These are phyloP conservation scores for Trichoderma sp. DNA, from an alignment of 2,329 filamentous ascomycete genomes.

Conservation along the genomic window DNA sequence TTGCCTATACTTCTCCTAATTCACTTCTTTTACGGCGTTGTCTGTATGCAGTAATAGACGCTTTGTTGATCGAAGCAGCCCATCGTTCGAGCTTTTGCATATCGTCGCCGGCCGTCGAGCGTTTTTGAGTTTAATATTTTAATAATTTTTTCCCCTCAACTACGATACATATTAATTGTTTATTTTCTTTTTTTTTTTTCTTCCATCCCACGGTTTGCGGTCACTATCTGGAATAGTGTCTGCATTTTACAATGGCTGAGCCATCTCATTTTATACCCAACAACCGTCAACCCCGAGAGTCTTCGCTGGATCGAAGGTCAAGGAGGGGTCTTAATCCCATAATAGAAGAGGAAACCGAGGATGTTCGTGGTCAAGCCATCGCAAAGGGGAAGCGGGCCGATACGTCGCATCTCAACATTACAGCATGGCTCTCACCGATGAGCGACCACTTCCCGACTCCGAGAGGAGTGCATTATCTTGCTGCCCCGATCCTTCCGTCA, in stretches of 20 bases:
- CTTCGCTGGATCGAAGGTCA: conserved; percentile 56
- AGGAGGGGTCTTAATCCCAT: conserved; percentile 60
- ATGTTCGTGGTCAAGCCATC: conserved; percentile 29
- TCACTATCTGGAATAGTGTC: conserved; percentile 33
- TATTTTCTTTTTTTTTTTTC: conserved; percentile 19
- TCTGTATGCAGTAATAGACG: conserved; percentile 32
- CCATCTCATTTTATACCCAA: conserved; percentile 25
- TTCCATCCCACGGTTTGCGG: not conserved
- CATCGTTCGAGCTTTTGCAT: conserved; percentile 34
- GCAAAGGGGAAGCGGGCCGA: conserved; percentile 28
- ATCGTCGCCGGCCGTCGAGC: conserved; percentile 39
- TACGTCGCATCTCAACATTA: conserved; percentile 48
- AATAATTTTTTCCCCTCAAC: not conserved
- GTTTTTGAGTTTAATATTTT: conserved; percentile 10
- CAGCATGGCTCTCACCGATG: conserved; percentile 57
- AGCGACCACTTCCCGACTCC: conserved; percentile 70
- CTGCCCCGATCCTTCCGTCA: conserved; percentile 59
- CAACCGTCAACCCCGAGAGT: conserved; percentile 45
- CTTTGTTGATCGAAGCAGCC: conserved; percentile 47
- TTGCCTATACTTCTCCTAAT: conserved; percentile 31
- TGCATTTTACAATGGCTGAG: conserved; percentile 46
- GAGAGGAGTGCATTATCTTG: conserved; percentile 62
- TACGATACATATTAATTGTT: conserved; percentile 19
- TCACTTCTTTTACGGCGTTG: conserved; percentile 26
- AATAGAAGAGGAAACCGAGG: conserved; percentile 55